phyloP scores from a whole-genome alignment of 2,329 filamentous ascomycete genomes.

The Phyllosticta citribraziliensis region DNA sequence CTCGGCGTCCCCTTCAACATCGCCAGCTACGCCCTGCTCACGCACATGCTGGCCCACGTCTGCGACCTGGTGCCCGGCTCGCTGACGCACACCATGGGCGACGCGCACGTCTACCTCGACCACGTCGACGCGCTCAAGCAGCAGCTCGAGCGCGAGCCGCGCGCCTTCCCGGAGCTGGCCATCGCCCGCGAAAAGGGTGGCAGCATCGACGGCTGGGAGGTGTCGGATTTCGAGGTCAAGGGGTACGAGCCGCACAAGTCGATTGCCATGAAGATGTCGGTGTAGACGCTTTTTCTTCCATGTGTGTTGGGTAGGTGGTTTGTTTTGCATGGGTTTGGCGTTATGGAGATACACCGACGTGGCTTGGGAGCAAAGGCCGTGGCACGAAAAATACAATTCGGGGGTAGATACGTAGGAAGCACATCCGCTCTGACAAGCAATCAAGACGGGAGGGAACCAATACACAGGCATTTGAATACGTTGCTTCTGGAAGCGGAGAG shows the following conservation, averaged over 20 bases:
- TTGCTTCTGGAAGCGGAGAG: too few relatives aligned
- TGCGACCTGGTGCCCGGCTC: conserved; percentile 77
- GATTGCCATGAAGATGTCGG: conserved; percentile 98
- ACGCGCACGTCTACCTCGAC: conserved; percentile 93
- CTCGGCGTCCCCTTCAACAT: conserved; percentile 98
- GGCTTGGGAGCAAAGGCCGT: too few relatives aligned
- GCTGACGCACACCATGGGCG: conserved; percentile 92
- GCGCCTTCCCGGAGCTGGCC: conserved; percentile 67
- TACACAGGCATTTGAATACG: too few relatives aligned
- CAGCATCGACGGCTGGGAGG: conserved; percentile 81
- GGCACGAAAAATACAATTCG: too few relatives aligned
- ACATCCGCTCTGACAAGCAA: too few relatives aligned
- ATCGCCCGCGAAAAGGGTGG: conserved; percentile 59
- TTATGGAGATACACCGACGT: not conserved
- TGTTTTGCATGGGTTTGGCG: not conserved
- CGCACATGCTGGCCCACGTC: conserved; percentile 87
- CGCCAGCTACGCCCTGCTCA: conserved; percentile 83
- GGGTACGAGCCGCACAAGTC: conserved; percentile 85
- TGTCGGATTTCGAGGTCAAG: conserved; percentile 77
- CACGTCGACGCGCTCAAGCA: conserved; percentile 78
- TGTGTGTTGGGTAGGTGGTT: not conserved
- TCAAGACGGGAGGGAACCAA: too few relatives aligned
- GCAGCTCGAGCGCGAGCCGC: conserved; percentile 72
- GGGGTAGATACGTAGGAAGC: too few relatives aligned
- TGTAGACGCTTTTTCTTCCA: conserved; percentile 37